These are phyloP conservation scores for Coemansia sp. DNA, from an alignment of 192 early-diverging fungal genomes.

Conservation along the genomic window DNA sequence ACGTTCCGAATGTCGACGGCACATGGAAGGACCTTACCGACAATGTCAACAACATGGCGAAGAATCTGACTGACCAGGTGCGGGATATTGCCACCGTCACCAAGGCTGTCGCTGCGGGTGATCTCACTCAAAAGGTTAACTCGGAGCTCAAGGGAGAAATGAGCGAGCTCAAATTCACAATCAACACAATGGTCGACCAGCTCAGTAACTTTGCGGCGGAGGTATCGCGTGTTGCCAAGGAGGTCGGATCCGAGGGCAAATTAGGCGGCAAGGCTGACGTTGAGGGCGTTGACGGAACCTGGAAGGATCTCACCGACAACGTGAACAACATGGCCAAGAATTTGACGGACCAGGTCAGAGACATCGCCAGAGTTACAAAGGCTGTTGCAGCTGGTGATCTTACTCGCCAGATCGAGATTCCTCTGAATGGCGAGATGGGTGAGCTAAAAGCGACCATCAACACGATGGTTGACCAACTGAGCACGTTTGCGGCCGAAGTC, in stretches of 20 bases:
- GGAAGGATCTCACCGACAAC: conserved; percentile 60
- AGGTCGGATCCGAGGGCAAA: conserved; percentile 68
- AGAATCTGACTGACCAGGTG: conserved; percentile 15
- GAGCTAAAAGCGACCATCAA: conserved; percentile 29
- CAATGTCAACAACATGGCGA: conserved; percentile 22
- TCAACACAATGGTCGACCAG: conserved; percentile 69
- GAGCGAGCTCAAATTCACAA: conserved; percentile 59
- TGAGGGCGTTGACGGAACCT: conserved; percentile 51
- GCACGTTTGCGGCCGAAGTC: conserved; percentile 19
- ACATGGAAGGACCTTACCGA: conserved; percentile 60
- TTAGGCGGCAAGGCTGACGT: conserved; percentile 63
- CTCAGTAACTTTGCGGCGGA: conserved; percentile 63
- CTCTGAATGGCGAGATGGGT: conserved; percentile 58
- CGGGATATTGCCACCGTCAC: conserved; percentile 17
- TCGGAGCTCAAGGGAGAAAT: conserved; percentile 57
- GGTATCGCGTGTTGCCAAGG: conserved; percentile 66
- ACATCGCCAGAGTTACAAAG: conserved; percentile 59
- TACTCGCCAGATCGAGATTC: conserved; percentile 57
- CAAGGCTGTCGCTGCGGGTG: conserved; percentile 20
- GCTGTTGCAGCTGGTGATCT: conserved; percentile 63
- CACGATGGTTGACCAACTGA: conserved; percentile 37
- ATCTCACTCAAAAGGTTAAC: conserved; percentile 17
- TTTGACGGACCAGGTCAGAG: conserved; percentile 60
- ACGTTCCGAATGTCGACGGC: conserved; percentile 59
- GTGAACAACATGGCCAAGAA: conserved; percentile 65